Base-by-base conservation (phyloP, 2,329 filamentous ascomycete species). In the Leptographium procerum region DNA sequence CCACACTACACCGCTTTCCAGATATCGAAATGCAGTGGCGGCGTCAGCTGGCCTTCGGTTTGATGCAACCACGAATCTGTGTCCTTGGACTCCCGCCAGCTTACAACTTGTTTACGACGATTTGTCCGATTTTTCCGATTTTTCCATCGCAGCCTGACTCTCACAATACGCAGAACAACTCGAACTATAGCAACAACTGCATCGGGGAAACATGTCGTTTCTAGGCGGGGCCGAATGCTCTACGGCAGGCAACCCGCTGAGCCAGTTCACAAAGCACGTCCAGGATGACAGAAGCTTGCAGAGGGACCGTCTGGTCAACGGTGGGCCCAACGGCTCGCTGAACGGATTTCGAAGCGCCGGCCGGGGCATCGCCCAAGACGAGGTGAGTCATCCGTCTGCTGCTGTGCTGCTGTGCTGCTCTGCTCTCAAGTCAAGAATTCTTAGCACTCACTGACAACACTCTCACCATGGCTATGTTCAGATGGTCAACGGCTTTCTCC, bases 221-320 rank as follows among this genome's bases (percentile, higher is more conserved):
- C 82, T 97, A 67, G 89, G 90, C 74, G 91, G 92, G 66, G 88
- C 92, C 66, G 94, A 97, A 77, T 99, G 94, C 80, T 97, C 92
- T 59, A 95, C 94, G 62, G 91, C 89, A 64, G 90, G 87, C 69
- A 99, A 99, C 73, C 94, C 95, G 59, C 85, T 99, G 67, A 92
- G 89, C 70, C 94, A 97, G 78, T 95, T 99, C 72, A 90, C 91
- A 64, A 99, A 99, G 74, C 91, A 96, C 73, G 89, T 94, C 59
- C 89, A 95, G 69, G 90, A 95, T 80, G 94, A 99, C 77, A 95
- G 91, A 75, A 94, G 89, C 59, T 77, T 97, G 59, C 94, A 97
- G 75, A 82, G 91, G 67, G 94, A 99, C 72, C 84, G 94, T 60
- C 78, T 97, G 61, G 85, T 89, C 61, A 89, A 89, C 62, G 79